These are phyloP conservation scores for Acephala macrosclerotiorum DNA, from an alignment of 2,329 filamentous ascomycete species.

Conservation along the genomic window DNA sequence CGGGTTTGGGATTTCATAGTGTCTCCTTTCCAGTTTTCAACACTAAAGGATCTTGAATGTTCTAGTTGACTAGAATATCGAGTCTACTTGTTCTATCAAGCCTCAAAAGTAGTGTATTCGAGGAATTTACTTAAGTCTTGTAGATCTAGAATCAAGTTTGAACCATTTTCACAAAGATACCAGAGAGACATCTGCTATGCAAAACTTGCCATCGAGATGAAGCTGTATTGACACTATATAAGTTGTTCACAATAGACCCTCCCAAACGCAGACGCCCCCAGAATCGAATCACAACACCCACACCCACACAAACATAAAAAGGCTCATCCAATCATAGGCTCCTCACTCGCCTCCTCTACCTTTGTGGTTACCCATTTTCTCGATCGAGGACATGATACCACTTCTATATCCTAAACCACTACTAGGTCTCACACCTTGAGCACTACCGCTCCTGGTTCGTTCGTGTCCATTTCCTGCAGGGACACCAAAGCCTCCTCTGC, in stretches of 20 bases:
- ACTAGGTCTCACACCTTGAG: conserved; percentile 36
- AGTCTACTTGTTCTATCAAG: too few relatives aligned
- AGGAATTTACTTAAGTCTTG: too few relatives aligned
- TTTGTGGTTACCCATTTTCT: conserved; percentile 78
- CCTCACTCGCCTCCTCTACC: conserved; percentile 37
- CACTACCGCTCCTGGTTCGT: conserved; percentile 48
- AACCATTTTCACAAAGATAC: background rate
- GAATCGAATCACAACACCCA: conserved; percentile 16
- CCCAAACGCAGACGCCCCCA: conserved; percentile 2
- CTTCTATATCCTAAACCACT: conserved; percentile 58
- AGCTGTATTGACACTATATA: conserved; percentile 13
- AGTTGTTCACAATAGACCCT: background rate
- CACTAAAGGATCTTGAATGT: too few relatives aligned
- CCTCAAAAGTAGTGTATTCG: too few relatives aligned
- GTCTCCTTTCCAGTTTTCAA: too few relatives aligned
- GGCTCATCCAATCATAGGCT: conserved; percentile 2
- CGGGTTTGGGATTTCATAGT: too few relatives aligned
- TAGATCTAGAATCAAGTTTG: background rate
- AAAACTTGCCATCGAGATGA: background rate
- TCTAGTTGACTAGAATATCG: too few relatives aligned
- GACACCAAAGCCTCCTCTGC: conserved; percentile 41
- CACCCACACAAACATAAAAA: background rate
- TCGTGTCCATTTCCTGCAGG: conserved; percentile 34
- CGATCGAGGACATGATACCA: conserved; percentile 84
- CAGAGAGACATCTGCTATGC: background rate